These are phyloP conservation scores for Fusarium pilosicola DNA, from an alignment of 2,329 filamentous ascomycete species.

Conservation along the genomic window DNA sequence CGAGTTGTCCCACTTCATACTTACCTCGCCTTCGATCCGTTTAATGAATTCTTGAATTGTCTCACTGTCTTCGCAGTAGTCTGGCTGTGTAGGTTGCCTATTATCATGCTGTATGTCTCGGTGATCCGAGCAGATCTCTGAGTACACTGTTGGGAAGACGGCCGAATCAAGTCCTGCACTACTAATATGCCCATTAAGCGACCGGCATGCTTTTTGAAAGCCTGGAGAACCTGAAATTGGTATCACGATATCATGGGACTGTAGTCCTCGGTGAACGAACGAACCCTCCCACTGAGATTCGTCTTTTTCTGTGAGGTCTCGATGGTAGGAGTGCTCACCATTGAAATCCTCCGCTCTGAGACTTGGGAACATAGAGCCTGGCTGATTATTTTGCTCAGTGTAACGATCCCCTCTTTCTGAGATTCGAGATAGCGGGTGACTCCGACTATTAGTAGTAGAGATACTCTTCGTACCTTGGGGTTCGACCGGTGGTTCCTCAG, in stretches of 20 bases:
- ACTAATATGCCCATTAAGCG: background rate
- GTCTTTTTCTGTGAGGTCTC: background rate
- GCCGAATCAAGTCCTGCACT: background rate
- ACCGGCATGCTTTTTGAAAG: background rate
- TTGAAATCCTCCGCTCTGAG: background rate
- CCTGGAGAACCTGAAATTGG: background rate
- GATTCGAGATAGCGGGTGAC: background rate
- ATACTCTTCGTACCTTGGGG: background rate
- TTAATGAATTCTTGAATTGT: constrained; percentile 41
- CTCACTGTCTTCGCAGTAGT: constrained; percentile 21
- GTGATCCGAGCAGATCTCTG: background rate
- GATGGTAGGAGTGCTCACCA: background rate
- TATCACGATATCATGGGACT: background rate
- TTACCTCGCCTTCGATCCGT: constrained; percentile 42
- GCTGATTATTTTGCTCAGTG: background rate
- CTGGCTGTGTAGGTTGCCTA: background rate
- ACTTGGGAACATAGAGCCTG: background rate
- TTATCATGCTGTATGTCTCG: background rate
- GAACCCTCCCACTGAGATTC: background rate
- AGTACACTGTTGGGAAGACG: background rate
- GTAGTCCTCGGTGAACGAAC: background rate
- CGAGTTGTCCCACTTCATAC: constrained; percentile 5
- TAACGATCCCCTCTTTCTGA: constrained; percentile 7
- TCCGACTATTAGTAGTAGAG: background rate
- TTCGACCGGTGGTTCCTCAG: background rate